Evolutionary conservation across 106 monocot genomes (phyloP).

Genomic region (Phalaenopsis equestris): DNA sequence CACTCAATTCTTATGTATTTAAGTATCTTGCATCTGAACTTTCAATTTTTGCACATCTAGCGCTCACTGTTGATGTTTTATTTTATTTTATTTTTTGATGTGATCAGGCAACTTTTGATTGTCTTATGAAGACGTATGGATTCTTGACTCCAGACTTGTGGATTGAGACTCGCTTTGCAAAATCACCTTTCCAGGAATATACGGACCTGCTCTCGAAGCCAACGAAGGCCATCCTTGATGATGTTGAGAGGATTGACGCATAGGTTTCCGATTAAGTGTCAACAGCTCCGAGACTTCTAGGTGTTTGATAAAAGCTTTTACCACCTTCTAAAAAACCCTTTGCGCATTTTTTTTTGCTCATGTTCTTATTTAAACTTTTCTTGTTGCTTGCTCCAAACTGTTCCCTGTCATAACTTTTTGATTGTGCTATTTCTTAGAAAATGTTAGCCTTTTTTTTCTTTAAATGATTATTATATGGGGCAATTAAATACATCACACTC

Average conservation of each 20-base stretch:
- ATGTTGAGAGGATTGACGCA: conserved; percentile 20
- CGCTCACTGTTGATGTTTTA: background rate
- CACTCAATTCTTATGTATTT: no score
- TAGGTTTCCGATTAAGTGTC: background rate
- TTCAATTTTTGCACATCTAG: no score
- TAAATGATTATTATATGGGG: no score
- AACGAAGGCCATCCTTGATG: conserved; percentile 16
- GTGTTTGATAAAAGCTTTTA: background rate
- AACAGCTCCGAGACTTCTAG: background rate
- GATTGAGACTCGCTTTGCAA: conserved; percentile 41
- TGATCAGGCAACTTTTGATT: conserved; percentile 48
- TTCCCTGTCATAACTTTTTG: no score
- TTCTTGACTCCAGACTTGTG: conserved; percentile 63
- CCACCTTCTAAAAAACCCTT: background rate
- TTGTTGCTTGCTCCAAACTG: no score
- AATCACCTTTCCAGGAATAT: conserved; percentile 54
- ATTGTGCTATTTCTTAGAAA: no score
- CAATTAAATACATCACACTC: no score
- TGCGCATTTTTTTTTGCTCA: background rate
- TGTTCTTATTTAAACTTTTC: background rate
- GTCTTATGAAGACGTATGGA: conserved; percentile 57
- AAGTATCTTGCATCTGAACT: no score
- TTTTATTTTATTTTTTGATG: background rate
- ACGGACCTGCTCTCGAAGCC: conserved; percentile 43
- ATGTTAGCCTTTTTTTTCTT: no score